Evolutionary conservation across 148 eudicot genomes (phyloP).

Genomic region (Vaccinium darrowii): DNA sequence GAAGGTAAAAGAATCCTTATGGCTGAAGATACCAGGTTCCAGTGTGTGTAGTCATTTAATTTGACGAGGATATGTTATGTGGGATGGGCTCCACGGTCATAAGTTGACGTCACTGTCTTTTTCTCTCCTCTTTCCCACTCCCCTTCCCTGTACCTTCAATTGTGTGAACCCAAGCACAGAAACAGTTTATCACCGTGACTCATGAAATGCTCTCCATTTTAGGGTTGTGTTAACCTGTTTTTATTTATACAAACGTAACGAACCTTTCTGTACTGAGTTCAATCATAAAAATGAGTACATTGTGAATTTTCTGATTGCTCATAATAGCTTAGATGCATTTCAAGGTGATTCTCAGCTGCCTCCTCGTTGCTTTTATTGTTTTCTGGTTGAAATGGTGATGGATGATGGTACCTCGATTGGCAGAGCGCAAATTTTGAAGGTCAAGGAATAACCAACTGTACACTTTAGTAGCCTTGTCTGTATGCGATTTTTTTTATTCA

Average conservation of each 20-base stretch:
- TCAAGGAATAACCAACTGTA: not conserved
- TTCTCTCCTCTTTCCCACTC: too few relatives aligned
- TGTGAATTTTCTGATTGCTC: not conserved
- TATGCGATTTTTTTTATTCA: not conserved
- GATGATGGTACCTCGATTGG: not conserved
- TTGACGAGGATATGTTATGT: not conserved
- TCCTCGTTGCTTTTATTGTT: not conserved
- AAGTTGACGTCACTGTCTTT: not conserved
- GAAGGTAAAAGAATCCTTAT: slow-evolving; percentile 58
- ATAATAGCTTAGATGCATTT: not conserved
- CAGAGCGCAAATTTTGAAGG: not conserved
- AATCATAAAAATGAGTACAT: not conserved
- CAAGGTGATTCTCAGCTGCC: not conserved
- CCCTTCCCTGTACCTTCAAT: not conserved
- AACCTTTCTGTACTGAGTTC: not conserved
- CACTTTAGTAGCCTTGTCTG: not conserved
- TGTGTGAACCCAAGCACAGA: not conserved
- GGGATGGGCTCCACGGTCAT: not conserved
- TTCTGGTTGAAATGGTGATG: not conserved
- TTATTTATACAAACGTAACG: not conserved
- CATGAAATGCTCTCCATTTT: not conserved
- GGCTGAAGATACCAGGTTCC: too few relatives aligned
- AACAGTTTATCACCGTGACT: not conserved
- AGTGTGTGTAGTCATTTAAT: not conserved
- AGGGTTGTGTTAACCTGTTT: not conserved